Evolutionary conservation across 2,329 filamentous ascomycete species (phyloP), one percentile per base, ranked within the genome.

Genomic region (Aspergillus novofumigatus): DNA sequence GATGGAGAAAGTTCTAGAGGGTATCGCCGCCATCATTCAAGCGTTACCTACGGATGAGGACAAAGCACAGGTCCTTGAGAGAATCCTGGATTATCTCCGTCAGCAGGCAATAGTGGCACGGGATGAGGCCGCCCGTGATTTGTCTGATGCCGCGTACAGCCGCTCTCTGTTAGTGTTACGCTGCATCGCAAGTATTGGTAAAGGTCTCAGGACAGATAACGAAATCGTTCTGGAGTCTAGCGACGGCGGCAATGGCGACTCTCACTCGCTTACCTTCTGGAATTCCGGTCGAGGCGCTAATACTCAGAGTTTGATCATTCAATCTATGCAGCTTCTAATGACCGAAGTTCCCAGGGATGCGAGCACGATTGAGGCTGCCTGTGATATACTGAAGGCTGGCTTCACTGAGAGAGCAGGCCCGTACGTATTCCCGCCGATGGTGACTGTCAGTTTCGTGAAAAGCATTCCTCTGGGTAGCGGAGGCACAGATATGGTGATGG

Each of bases 321-420:
- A 76, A 57, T 72, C 72, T 25, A 68, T 78, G 63, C 67, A 74
- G 29, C 67, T 73, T 25, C 65, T 78, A n/a, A 67, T 76, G 50
- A 69, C 69, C 29, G 68, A 72, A 25, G 77, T 77, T 41, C 70
- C 72, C 7, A 62, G 71, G 32, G 76, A 78, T 52, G 69, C 68
- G 49, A 66, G 68, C n/a, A 74, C 78, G 9, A 73, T 78, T 21
- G 76, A 78, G 64, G 73, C 75, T 6, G 71, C 75, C 7, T 79
- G 77, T 60, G 76, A 78, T 51, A 74, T 80, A 21, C 62, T 80
- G 41, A 77, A 74, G 59, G 76, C 77, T 10, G 77, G 77, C 3
- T 79, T 75, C 57, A 78, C 77, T 3, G 77, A 80, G 57, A 67
- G 64, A 23, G 73, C 70, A 0, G 76, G 76, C 0, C 74, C 73